phyloP scores from a whole-genome alignment of 2,329 filamentous ascomycete species.

The Ophiostoma quercus region DNA sequence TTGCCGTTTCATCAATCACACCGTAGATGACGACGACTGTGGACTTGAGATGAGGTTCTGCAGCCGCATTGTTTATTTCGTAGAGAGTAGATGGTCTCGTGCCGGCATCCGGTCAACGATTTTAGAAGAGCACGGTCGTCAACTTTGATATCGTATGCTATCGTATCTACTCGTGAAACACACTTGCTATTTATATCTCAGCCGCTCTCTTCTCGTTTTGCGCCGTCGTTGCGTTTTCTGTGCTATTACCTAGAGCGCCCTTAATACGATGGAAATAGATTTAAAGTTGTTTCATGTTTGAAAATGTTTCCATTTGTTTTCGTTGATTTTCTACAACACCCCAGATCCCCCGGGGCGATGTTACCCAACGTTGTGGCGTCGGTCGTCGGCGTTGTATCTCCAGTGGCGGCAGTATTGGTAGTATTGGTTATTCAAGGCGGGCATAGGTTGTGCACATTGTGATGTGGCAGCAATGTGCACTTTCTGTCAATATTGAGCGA shows the following conservation, averaged over 20 bases:
- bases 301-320: neutral
- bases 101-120: neutral
- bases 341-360: neutral
- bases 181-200: neutral
- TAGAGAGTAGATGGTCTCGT: neutral
- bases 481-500: too few species aligned
- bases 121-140: neutral
- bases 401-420: neutral
- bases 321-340: too few species aligned
- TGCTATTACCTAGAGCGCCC: neutral
- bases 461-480: neutral
- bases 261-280: neutral
- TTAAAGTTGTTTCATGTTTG: neutral
- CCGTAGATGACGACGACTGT: neutral
- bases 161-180: too few species aligned
- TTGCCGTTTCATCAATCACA: neutral
- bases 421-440: neutral
- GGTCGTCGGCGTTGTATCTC: neutral
- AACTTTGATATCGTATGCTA: neutral
- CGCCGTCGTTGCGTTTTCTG: too few species aligned
- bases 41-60: neutral
- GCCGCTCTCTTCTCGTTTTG: too few species aligned
- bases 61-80: neutral
- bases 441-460: neutral
- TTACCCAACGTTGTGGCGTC: neutral